Percentiles rank a stretch among this genome's conserved stretches.
Evolutionary conservation across 306 rosid species (phyloP).

Genomic region (Trifolium pratense): DNA sequence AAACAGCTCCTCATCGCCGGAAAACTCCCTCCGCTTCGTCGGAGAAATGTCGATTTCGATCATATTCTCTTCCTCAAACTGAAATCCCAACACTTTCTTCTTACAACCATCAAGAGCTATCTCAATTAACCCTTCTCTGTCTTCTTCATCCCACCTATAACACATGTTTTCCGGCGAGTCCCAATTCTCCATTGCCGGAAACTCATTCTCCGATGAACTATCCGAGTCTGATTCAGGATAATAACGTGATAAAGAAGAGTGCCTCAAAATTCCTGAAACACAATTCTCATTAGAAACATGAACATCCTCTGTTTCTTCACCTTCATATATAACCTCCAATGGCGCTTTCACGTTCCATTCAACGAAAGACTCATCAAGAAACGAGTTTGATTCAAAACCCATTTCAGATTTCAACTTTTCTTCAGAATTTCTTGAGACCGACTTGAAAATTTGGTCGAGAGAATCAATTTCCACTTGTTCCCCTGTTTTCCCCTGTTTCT

Average conservation of each 20-base stretch:
- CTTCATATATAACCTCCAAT: conserved; percentile 81
- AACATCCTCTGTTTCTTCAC: conserved; percentile 55
- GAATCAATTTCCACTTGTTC: conserved; percentile 40
- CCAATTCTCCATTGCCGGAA: conserved; percentile 48
- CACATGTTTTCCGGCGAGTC: conserved; percentile 54
- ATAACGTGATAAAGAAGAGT: conserved; percentile 63
- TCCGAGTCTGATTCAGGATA: conserved; percentile 87
- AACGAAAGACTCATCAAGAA: conserved; percentile 64
- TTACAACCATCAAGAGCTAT: conserved; percentile 67
- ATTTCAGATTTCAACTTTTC: conserved; percentile 38
- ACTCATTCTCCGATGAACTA: conserved; percentile 64
- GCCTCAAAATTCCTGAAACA: conserved; percentile 40
- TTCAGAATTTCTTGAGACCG: conserved; percentile 41
- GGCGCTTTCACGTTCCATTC: conserved; percentile 89
- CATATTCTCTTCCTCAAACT: conserved; percentile 60
- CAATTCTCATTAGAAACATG: conserved; percentile 16
- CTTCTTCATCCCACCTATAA: conserved; percentile 77
- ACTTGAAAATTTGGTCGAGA: conserved; percentile 38
- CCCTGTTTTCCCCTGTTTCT: conserved; percentile 38
- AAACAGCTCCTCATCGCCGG: conserved; percentile 45
- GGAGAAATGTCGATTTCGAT: conserved; percentile 66
- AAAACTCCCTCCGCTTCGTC: conserved; percentile 42
- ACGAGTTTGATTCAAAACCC: conserved; percentile 47
- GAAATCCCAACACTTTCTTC: conserved; percentile 43
- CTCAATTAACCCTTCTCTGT: conserved; percentile 82